These are phyloP conservation scores for Spinacia oleracea DNA, from an alignment of 179 eudicot genomes.

Conservation along the genomic window DNA sequence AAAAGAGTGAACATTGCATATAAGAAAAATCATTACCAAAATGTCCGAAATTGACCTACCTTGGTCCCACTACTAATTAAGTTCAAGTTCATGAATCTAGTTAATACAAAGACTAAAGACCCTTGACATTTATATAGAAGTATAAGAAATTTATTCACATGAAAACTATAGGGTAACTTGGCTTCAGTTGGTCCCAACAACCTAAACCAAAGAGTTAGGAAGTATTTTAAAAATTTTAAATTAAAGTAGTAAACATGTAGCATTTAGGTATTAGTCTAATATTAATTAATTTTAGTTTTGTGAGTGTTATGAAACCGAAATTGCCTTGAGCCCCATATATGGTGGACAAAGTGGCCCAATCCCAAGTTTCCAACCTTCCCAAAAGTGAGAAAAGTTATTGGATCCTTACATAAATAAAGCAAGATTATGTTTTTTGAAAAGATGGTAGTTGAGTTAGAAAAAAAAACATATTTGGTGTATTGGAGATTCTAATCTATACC, in stretches of 20 bases:
- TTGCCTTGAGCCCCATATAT: constrained; percentile 33
- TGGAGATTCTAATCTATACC: constrained; percentile 36
- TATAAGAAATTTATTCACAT: constrained; percentile 1
- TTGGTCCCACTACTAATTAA: constrained; percentile 30
- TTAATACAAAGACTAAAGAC: constrained; percentile 1
- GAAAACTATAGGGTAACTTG: constrained; percentile 22
- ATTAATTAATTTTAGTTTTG: background rate
- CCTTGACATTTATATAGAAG: constrained; percentile 4
- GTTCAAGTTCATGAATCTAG: constrained; percentile 27
- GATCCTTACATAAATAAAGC: constrained; percentile 22
- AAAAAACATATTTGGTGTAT: constrained; percentile 23
- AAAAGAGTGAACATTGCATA: no score
- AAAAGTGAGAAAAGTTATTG: constrained; percentile 31
- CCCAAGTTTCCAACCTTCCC: constrained; percentile 32
- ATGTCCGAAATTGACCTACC: constrained; percentile 31
- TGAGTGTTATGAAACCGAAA: constrained; percentile 14
- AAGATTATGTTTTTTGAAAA: background rate
- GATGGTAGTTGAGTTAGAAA: constrained; percentile 27
- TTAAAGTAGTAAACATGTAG: constrained; percentile 5
- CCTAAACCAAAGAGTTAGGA: constrained; percentile 23
- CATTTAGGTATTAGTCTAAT: constrained; percentile 27
- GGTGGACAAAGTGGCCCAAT: constrained; percentile 42
- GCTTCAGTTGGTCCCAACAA: constrained; percentile 27
- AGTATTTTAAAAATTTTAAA: background rate
- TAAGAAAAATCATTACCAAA: no score